Percentiles rank a stretch among this genome's conserved stretches.
phyloP scores from a whole-genome alignment of 2,329 filamentous ascomycete genomes.

The Aspergillus neoniger region DNA sequence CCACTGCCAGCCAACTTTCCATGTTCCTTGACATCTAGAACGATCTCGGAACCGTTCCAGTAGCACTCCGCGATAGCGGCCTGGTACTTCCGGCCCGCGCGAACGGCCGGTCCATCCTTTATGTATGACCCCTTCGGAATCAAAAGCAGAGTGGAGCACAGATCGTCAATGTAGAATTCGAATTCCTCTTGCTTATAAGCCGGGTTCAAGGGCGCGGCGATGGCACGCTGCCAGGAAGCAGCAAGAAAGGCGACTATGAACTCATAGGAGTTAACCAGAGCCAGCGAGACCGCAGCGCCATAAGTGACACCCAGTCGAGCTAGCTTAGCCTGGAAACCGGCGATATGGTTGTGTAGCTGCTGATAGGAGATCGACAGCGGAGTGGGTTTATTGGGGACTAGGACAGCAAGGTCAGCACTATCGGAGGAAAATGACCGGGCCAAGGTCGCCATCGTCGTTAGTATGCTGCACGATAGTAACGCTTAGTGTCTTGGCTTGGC shows the following conservation, averaged over 20 bases:
- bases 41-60: constrained; percentile 71
- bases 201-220: constrained; percentile 84
- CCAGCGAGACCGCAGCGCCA: constrained; percentile 75
- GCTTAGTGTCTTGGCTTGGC: constrained; percentile 15
- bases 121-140: constrained; percentile 71
- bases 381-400: constrained; percentile 66
- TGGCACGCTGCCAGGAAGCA: constrained; percentile 78
- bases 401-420: constrained; percentile 63
- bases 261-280: constrained; percentile 80
- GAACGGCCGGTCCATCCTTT: constrained; percentile 69
- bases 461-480: constrained; percentile 9
- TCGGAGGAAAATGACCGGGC: constrained; percentile 58
- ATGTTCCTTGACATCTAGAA: constrained; percentile 74
- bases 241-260: constrained; percentile 87
- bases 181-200: constrained; percentile 89
- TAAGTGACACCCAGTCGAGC: constrained; percentile 71
- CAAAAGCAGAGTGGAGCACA: constrained; percentile 75
- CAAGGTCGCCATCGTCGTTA: constrained; percentile 55
- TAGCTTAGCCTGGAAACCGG: constrained; percentile 74
- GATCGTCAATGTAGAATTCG: constrained; percentile 87
- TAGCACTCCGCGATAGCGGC: constrained; percentile 87
- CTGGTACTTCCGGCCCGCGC: constrained; percentile 75
- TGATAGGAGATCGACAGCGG: constrained; percentile 70
- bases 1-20: constrained; percentile 64
- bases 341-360: constrained; percentile 66